Base-by-base conservation (phyloP, 2,329 filamentous ascomycete genomes). In the Bisporella sp. region DNA sequence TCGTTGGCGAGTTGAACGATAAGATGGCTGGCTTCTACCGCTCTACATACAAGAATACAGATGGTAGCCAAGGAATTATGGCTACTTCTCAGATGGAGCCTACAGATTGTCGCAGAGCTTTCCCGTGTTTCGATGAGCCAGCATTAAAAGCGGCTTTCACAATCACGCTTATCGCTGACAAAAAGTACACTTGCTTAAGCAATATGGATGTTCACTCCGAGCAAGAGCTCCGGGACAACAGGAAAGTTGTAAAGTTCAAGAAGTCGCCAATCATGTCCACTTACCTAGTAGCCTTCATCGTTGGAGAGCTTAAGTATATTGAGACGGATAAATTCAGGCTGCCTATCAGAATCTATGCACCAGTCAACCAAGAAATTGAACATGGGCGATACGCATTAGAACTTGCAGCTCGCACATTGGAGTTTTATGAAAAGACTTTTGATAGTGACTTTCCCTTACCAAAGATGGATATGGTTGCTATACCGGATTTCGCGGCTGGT, bases 11-110 rank as follows among this genome's bases (percentile, higher is more conserved):
- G 41, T 73, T 96, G 63, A 96, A 95, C 69, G 88, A 95, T 68
- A 92, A 93, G 71, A 95, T 97, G 89, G 91, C 91, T 45, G 92
- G 92, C 45, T 97, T 97, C 78, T 97, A 97, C 73, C 83, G 92
- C 52, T 96, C 90, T 1, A 95, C 89, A 5, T 97, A 92, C 76
- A 95, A 93, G 75, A 84, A 82, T 54, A 71, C 80, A 45, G 82
- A 93, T 63, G 92, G 92, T 39, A 81, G 81, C 53, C 83, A 85
- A 52, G 87, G 87, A 59, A 86, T 91, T 66, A 77, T 97, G 64
- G 92, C 91, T 31, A 92, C 90, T 30, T 89, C 89, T n/a, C 92
- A 97, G 75, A 95, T 97, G 87, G 92, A 97, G 73, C 85, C 92
- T 39, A 96, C 92, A 11, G 92, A 97, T 72, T 91, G 89, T 55